A percentile compares a stretch with the other conserved stretches of the same genome.
phyloP scores from a whole-genome alignment of 495 filamentous ascomycete genomes.

The Neurospora sp. region DNA sequence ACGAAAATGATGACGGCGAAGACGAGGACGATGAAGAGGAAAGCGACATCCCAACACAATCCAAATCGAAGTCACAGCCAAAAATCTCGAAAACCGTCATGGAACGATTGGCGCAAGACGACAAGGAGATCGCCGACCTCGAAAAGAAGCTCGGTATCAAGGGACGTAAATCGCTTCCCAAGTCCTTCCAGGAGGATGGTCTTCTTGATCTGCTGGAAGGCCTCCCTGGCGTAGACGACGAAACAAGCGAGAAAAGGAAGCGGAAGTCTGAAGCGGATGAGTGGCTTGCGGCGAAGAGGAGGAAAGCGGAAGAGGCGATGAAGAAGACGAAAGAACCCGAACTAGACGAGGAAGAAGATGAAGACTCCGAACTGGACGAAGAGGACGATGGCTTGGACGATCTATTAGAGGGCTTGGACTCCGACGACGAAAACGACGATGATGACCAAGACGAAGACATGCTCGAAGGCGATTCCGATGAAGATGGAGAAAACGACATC shows the following conservation, averaged over 20 bases:
- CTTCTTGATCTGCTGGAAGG: constrained; percentile 71
- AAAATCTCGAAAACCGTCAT: constrained; percentile 49
- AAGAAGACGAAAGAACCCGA: constrained; percentile 11
- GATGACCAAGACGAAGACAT: constrained; percentile 19
- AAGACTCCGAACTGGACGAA: constrained; percentile 8
- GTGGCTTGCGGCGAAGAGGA: constrained; percentile 38
- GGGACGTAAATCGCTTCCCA: constrained; percentile 61
- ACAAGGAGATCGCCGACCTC: constrained; percentile 76
- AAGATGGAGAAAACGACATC: background rate
- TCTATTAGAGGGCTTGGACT: constrained; percentile 1
- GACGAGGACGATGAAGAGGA: constrained; percentile 21
- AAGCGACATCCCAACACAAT: constrained; percentile 19
- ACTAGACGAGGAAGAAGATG: constrained; percentile 23
- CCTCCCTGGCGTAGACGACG: constrained; percentile 43
- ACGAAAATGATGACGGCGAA: constrained; percentile 15
- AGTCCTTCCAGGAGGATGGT: constrained; percentile 76
- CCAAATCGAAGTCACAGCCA: constrained; percentile 12
- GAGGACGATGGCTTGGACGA: constrained; percentile 25
- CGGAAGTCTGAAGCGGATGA: constrained; percentile 52
- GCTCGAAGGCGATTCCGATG: background rate
- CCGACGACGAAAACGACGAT: constrained; percentile 12
- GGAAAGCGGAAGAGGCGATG: constrained; percentile 26
- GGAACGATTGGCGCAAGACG: constrained; percentile 61
- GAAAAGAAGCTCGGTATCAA: constrained; percentile 77
- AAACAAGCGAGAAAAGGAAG: constrained; percentile 52